These are phyloP conservation scores for Zygotorulaspora sp. DNA, from an alignment of 805 yeast species.

Conservation along the genomic window DNA sequence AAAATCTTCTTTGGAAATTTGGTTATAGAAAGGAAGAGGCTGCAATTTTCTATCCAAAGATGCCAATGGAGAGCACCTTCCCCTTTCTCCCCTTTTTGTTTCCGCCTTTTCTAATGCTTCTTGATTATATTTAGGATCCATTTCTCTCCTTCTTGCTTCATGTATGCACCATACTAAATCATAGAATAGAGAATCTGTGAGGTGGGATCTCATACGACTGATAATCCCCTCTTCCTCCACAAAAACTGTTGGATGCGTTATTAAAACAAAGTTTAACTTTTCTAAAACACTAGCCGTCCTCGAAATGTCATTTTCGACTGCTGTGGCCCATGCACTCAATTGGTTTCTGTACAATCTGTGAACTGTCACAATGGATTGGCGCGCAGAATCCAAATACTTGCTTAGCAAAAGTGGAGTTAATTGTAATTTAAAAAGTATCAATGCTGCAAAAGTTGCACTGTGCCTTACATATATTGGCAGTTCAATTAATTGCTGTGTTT, in stretches of 20 bases:
- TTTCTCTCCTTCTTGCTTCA: constrained; percentile 76
- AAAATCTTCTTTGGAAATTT: constrained; percentile 84
- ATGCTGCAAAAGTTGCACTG: constrained; percentile 74
- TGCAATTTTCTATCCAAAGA: constrained; percentile 40
- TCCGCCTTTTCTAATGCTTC: constrained; percentile 35
- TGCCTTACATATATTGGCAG: constrained; percentile 84
- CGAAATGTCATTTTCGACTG: constrained; percentile 80
- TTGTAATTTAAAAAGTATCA: constrained; percentile 75
- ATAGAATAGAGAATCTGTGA: constrained; percentile 85
- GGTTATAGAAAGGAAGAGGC: constrained; percentile 87
- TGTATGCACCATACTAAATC: constrained; percentile 93
- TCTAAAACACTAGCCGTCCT: constrained; percentile 89
- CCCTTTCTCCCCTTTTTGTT: constrained; percentile 24
- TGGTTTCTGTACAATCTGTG: constrained; percentile 85
- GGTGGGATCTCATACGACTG: constrained; percentile 83
- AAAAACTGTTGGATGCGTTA: constrained; percentile 82
- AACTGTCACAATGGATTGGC: constrained; percentile 90
- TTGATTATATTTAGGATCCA: constrained; percentile 38
- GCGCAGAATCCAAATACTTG: constrained; percentile 74
- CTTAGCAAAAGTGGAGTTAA: constrained; percentile 65
- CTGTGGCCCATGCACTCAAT: constrained; percentile 82
- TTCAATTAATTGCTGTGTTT: constrained; percentile 67
- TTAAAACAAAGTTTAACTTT: constrained; percentile 78
- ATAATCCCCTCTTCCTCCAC: constrained; percentile 70
- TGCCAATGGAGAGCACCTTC: constrained; percentile 22